Percentiles rank a stretch among this genome's conserved stretches.
Evolutionary conservation across 306 rosid genomes (phyloP).

Genomic region (Cucumis melo): DNA sequence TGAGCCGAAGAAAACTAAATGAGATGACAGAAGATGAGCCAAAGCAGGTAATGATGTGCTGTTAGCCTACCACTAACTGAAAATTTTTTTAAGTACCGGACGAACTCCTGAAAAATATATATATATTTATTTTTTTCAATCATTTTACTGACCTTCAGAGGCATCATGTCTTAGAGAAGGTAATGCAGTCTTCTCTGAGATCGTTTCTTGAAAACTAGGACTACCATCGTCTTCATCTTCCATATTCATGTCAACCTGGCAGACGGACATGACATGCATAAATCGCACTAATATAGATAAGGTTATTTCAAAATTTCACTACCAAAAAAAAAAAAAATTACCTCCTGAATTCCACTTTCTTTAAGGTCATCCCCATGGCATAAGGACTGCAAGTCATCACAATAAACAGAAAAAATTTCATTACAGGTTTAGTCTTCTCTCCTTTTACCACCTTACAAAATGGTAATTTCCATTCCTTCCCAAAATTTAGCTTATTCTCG

Average conservation of each 20-base stretch:
- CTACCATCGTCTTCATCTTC: constrained; percentile 54
- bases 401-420: constrained; percentile 1
- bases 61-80: neutral
- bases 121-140: neutral
- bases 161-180: constrained; percentile 27
- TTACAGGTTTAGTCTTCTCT: neutral
- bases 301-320: neutral
- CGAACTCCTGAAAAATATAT: neutral
- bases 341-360: constrained; percentile 86
- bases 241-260: constrained; percentile 97
- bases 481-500: neutral
- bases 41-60: neutral
- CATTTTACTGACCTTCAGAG: constrained; percentile 24
- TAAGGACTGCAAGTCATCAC: constrained; percentile 43
- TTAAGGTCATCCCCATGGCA: constrained; percentile 77
- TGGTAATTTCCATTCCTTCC: neutral
- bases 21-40: neutral
- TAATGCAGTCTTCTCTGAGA: constrained; percentile 26
- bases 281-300: neutral
- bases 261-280: constrained; percentile 13
- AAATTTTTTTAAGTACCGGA: neutral
- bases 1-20: neutral
- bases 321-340: neutral
- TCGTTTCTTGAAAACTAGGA: constrained; percentile 34
- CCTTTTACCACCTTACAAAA: neutral